Base-by-base conservation (phyloP, 2,329 filamentous ascomycete genomes). In the Colletotrichum nymphaeae region DNA sequence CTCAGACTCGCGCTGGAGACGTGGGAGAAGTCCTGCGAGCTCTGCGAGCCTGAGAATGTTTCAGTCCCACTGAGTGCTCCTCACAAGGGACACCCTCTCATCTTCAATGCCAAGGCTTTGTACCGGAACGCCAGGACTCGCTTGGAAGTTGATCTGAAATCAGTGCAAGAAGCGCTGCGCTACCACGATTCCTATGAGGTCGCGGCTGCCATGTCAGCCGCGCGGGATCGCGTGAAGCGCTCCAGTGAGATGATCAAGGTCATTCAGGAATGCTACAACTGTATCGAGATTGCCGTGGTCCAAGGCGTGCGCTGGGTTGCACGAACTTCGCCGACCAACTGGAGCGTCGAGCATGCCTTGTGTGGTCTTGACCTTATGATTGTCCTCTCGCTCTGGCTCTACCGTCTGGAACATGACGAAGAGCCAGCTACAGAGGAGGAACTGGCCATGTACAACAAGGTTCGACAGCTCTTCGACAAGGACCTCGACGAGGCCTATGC, bases 121-220 rank as follows among this genome's bases (percentile, higher is more conserved):
- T 98, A 96, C 84, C 93, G 97, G 76, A 98, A 98, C 83, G 97
- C 96, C 60, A 93, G 95, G 64, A 94, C 94, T 70, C 93, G 97
- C 70, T 90, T 99, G 46, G 94, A 98, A 83, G 97, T 99, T 56
- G 97, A 99, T 78, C 88, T 99, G 76, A 98, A 98, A 87, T 92
- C 93, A 24, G 94, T 99, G 42, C 95, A 99, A 84, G 97, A 98
- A 86, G 97, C 96, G 28, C 89, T 99, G 71, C 94, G 97, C 69
- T 98, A 98, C 83, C 97, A 99, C 83, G 96, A 98, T 78, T 94
- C 95, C 1, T 98, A 97, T 80, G 97, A 99, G 83, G 96, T 99
- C 72, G 97, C 95, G 24, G 95, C 94, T 59, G 95, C 95, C 75
- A 99, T 99, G 97, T 97, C 95, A 8, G 93, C 95, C 76, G 95